Base-by-base conservation (phyloP, 768 basidiomycete genomes). In the Phaffia tasmanica region DNA sequence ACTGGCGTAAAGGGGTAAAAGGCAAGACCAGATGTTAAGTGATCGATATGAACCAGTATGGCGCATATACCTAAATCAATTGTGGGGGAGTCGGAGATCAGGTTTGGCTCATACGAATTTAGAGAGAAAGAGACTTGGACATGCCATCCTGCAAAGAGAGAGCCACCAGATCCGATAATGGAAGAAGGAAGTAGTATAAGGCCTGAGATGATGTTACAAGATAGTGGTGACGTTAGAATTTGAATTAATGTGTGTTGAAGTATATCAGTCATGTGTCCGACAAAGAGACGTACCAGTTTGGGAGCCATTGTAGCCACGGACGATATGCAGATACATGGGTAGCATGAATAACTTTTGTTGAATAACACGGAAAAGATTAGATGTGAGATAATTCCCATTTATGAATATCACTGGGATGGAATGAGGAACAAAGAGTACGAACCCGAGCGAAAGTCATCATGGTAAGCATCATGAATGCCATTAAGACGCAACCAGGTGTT, bases 241-340 rank as follows among this genome's bases (percentile, higher is more conserved):
- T 53, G 51, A 6, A 16, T 4, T n/a, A 9, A 42, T 11, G 35
- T 42, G 35, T 4, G 11, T 42, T 42, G 35, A 42, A 42, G 4
- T 42, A 11, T 42, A 5, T 5, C 35, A 42, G 6, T 11, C 11
- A 42, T 42, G 35, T 5, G 35, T 42, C 11, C 61, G 60, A 2
- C 73, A 64, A 0, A 74, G 59, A 27, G 72, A n/a, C 6, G 71
- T 32, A 11, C 74, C 74, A 6, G 73, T 72, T 9, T 71, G 27
- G 21, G 66, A 65, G 0, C 71, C 71, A 50, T 73, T 72, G n/a
- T 70, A 69, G 16, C 71, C 73, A 35, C 74, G 42, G 7, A 72
- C 67, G 15, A 74, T 68, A 51, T 75, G 73, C 1, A 75, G 68
- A 60, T 75, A 75, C 19, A 73, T 69, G 8, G 74, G 74, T 27